Conservation (phyloP, 129 eudicot genomes). For the Sambucus nigra region DNA sequence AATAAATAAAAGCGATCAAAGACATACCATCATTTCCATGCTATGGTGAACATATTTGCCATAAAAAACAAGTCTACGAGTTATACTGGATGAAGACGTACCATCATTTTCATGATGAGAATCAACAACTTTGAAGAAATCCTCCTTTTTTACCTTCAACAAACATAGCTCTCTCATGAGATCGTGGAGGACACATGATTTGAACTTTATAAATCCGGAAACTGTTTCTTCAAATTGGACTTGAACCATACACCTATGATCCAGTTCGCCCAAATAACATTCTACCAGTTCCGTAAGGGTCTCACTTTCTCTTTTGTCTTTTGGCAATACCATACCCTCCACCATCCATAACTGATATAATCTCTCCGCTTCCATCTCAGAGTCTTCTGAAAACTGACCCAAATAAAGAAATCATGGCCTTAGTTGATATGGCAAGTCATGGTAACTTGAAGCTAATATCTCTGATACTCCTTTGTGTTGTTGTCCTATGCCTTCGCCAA, state of each 20-base stretch:
- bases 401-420: slow-evolving; percentile 19
- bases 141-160: slow-evolving; percentile 11
- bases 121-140: slow-evolving; percentile 4
- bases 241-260: slow-evolving; percentile 8
- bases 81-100: no score
- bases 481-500: neutral
- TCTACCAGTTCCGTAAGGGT: slow-evolving; percentile 10
- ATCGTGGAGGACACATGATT: slow-evolving; percentile 8
- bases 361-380: slow-evolving; percentile 1
- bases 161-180: slow-evolving; percentile 8
- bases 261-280: slow-evolving; percentile 11
- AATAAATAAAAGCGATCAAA: neutral
- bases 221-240: neutral
- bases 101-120: neutral
- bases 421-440: slow-evolving; percentile 15
- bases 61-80: slow-evolving; percentile 1
- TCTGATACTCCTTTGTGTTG: neutral
- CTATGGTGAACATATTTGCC: neutral
- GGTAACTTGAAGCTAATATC: slow-evolving; percentile 9
- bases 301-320: neutral
- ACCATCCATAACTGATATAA: slow-evolving; percentile 14
- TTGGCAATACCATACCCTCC: slow-evolving; percentile 11
- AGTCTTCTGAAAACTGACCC: slow-evolving; percentile 13
- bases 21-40: slow-evolving; percentile 1
- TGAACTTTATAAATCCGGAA: neutral